Evolutionary conservation across 495 filamentous ascomycete genomes (phyloP).

Genomic region (Parathielavia appendiculata): DNA sequence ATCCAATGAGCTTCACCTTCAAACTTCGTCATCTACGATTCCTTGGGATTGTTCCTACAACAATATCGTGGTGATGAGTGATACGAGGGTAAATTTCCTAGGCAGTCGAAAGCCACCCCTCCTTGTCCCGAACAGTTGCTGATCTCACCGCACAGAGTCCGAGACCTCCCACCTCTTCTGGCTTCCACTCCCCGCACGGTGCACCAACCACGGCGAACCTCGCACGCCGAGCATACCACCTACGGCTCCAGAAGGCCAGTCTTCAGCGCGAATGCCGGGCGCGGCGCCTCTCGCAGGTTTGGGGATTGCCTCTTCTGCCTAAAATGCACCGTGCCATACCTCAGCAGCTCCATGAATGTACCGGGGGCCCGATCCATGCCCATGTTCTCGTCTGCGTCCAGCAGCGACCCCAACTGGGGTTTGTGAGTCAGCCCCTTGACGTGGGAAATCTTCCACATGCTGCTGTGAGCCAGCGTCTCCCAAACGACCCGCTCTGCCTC

Average conservation of each 20-base stretch:
- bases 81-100: too few species aligned
- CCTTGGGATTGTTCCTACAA: too few species aligned
- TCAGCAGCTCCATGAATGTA: neutral
- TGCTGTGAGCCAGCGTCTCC: constrained; percentile 1
- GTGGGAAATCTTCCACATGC: neutral
- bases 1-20: too few species aligned
- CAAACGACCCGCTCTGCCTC: neutral
- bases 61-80: too few species aligned
- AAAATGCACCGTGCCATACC: neutral
- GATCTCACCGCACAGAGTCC: too few species aligned
- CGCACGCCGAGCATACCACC: neutral
- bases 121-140: too few species aligned
- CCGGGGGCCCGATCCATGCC: neutral
- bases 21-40: too few species aligned
- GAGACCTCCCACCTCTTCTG: too few species aligned
- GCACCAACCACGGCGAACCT: neutral
- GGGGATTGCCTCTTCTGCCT: neutral
- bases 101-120: too few species aligned
- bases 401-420: neutral
- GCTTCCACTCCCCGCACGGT: too few species aligned
- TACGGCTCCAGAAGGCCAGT: neutral
- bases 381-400: neutral
- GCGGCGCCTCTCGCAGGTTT: neutral
- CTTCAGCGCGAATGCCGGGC: neutral
- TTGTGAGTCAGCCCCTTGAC: neutral